Percentiles rank a stretch among this genome's conserved stretches.
These are phyloP conservation scores for Malassezia sympodialis DNA, from an alignment of 1,284 basidiomycete species.

Conservation along the genomic window DNA sequence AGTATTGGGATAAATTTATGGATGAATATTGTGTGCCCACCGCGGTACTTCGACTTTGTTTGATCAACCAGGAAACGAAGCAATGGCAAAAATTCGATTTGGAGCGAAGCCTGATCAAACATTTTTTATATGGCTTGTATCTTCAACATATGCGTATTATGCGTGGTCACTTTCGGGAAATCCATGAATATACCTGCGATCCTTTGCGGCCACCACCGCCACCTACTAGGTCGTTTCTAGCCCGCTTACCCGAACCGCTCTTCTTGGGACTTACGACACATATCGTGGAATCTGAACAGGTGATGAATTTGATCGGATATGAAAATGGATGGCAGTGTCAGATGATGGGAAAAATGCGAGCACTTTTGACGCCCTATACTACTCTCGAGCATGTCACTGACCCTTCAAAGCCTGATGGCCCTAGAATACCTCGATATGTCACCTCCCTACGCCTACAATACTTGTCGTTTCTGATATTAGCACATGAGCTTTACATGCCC, in stretches of 20 bases:
- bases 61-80: slow-evolving; percentile 6
- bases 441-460: slow-evolving; percentile 14
- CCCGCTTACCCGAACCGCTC: slow-evolving; percentile 6
- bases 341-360: slow-evolving; percentile 12
- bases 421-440: neutral
- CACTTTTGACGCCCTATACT: slow-evolving; percentile 8
- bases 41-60: neutral
- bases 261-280: slow-evolving; percentile 7
- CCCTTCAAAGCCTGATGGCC: neutral
- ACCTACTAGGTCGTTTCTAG: neutral
- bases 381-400: slow-evolving; percentile 3
- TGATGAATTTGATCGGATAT: slow-evolving; percentile 10
- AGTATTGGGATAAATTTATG: neutral
- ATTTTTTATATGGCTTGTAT: slow-evolving; percentile 12
- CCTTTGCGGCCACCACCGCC: slow-evolving; percentile 8
- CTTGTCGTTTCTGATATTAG: slow-evolving; percentile 7
- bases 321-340: slow-evolving; percentile 22
- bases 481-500: slow-evolving; percentile 5
- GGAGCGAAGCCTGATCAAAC: slow-evolving; percentile 1
- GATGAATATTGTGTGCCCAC: slow-evolving; percentile 3
- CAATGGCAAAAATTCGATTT: slow-evolving; percentile 6
- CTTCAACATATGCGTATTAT: slow-evolving; percentile 1
- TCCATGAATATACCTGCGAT: slow-evolving; percentile 4
- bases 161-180: slow-evolving; percentile 8
- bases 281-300: slow-evolving; percentile 16